Percentiles rank a stretch among this genome's conserved stretches.
These are phyloP conservation scores for Osmanthus fragrans DNA, from an alignment of 257 asterid genomes.

Conservation along the genomic window DNA sequence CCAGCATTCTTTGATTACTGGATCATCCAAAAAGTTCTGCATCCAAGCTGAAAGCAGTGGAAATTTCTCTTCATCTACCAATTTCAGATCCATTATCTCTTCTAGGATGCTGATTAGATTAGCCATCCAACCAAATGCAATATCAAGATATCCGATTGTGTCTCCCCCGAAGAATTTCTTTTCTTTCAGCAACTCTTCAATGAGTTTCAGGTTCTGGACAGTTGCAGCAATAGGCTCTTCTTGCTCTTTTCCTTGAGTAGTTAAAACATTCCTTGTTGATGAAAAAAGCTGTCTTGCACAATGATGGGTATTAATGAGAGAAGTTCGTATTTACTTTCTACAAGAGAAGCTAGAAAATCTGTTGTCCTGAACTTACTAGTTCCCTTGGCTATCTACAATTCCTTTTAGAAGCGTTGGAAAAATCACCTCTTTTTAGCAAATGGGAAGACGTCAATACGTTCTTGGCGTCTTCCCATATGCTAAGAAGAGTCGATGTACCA, in stretches of 20 bases:
- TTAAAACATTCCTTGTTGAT: constrained; percentile 39
- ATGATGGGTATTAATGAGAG: too few species aligned
- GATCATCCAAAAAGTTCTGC: constrained; percentile 39
- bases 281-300: constrained; percentile 37
- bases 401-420: too few species aligned
- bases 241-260: constrained; percentile 40
- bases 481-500: too few species aligned
- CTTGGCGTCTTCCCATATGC: background rate
- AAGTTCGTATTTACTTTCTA: too few species aligned
- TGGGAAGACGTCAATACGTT: too few species aligned
- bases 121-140: constrained; percentile 56
- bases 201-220: constrained; percentile 35
- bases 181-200: constrained; percentile 51
- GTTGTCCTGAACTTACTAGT: background rate
- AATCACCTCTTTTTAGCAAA: too few species aligned
- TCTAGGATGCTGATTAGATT: constrained; percentile 44
- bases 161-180: constrained; percentile 64
- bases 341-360: background rate
- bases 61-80: constrained; percentile 42
- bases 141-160: constrained; percentile 54
- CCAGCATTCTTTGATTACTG: constrained; percentile 52
- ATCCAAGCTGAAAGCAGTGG: constrained; percentile 59
- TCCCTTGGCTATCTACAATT: too few species aligned
- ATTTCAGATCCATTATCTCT: constrained; percentile 38
- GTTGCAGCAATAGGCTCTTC: constrained; percentile 41